phyloP scores from a whole-genome alignment of 257 asterid species.

The Solanum dulcamara region DNA sequence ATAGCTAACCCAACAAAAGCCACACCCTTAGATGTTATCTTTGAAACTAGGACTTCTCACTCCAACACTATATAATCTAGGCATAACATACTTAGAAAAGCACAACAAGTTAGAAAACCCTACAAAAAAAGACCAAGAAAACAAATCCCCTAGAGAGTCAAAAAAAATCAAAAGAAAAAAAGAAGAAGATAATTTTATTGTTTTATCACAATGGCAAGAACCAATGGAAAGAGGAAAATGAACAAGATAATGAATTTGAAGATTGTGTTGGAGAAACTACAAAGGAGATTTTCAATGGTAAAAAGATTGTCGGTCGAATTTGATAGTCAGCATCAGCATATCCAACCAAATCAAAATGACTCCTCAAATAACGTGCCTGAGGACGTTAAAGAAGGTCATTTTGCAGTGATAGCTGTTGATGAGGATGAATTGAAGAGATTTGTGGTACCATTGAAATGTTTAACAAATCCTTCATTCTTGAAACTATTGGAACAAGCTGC shows the following conservation, averaged over 20 bases:
- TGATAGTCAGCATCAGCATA: neutral
- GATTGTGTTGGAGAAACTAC: constrained; percentile 42
- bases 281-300: constrained; percentile 27
- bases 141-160: neutral
- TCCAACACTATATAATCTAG: neutral
- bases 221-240: constrained; percentile 19
- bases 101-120: neutral
- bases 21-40: neutral
- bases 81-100: neutral
- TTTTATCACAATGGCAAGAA: constrained; percentile 4
- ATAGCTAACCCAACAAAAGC: neutral
- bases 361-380: constrained; percentile 22
- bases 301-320: constrained; percentile 4
- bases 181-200: neutral
- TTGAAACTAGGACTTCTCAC: neutral
- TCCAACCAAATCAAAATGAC: neutral
- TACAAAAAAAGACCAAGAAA: neutral
- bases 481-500: constrained; percentile 30
- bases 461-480: constrained; percentile 26
- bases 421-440: constrained; percentile 17
- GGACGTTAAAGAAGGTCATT: constrained; percentile 40
- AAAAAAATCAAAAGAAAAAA: neutral
- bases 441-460: constrained; percentile 19
- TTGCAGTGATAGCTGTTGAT: constrained; percentile 25
- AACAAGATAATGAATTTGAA: constrained; percentile 33